Percentiles rank a stretch among this genome's conserved stretches.
Evolutionary conservation across 2,329 filamentous ascomycete species (phyloP).

Genomic region (Diaporthe helianthi): DNA sequence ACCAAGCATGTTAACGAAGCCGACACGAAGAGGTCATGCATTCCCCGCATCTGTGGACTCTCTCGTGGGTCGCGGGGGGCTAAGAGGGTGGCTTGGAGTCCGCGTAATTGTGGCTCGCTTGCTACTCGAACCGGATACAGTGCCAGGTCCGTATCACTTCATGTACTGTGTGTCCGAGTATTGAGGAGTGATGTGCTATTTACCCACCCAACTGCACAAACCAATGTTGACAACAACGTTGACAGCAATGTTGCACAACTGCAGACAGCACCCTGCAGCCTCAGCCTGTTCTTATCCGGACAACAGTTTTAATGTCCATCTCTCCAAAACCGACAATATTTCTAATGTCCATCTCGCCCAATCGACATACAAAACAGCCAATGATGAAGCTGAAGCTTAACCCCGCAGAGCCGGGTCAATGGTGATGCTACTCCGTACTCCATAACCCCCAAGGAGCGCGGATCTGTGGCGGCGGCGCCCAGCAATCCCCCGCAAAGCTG

Average conservation of each 20-base stretch:
- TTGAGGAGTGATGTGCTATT: not conserved
- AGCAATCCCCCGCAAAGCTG: constrained; percentile 15
- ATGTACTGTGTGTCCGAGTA: not conserved
- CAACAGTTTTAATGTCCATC: not conserved
- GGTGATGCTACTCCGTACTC: constrained; percentile 16
- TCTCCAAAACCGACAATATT: not conserved
- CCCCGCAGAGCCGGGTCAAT: constrained; percentile 28
- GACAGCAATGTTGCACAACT: constrained; percentile 2
- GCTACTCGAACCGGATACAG: constrained; percentile 5
- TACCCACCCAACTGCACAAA: not conserved
- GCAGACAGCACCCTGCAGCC: too few species aligned
- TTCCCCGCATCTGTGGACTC: constrained; percentile 8
- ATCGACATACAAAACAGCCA: not conserved
- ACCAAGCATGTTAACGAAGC: constrained; percentile 8
- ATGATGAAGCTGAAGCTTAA: constrained; percentile 18
- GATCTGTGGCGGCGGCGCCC: not conserved
- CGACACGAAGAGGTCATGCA: constrained; percentile 14
- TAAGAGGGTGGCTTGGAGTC: constrained; percentile 20
- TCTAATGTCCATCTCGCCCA: constrained; percentile 4
- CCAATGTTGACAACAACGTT: too few species aligned
- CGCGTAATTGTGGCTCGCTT: constrained; percentile 23
- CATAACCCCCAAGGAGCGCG: constrained; percentile 22
- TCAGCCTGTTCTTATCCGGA: not conserved
- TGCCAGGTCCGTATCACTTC: not conserved
- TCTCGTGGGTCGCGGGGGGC: constrained; percentile 13